Evolutionary conservation across 768 basidiomycete genomes (phyloP), one percentile per base, ranked within the genome.

Genomic region (Dictyophora rubrovolvata): DNA sequence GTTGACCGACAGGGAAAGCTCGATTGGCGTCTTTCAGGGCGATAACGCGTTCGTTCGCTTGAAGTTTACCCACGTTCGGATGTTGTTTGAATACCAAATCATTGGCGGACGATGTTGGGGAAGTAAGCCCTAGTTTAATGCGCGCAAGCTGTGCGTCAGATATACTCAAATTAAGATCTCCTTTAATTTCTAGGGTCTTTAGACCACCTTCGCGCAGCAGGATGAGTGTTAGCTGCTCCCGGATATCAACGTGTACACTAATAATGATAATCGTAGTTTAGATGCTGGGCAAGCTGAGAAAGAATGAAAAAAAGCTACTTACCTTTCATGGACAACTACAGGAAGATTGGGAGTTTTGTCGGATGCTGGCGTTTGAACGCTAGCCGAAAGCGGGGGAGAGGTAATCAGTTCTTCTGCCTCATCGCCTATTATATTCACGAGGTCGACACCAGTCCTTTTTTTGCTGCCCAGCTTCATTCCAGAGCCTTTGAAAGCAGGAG

Each of bases 391-490:
- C 69, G 0, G 74, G 69, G 17, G 79, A 2, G 80, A 79, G 16
- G 75, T 64, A 6, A 81, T 77, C 57, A 79, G 71, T 42, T 83
- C 75, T 53, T 81, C 79, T 0, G 85, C 75, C 56, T 89, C 89
- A 1, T 86, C 86, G 10, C 93, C 94, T 9, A 98, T 77, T 1
- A 90, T 89, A 67, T 93, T 90, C 46, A 94, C 70, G 20, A 96
- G 70, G 62, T 95, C 94, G 5, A 88, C 85, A 68, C 95, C 89
- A 66, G 86, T 89, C 28, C 85, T 86, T 73, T 90, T 94, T 74
- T 95, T 97, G 66, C 82, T 81, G 35, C 95, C 94, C 14, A 99
- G 80, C 66, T 98, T 97, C 95, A 99, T 97, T 22, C 95, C 95
- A 10, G 84, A 79, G 48, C 87, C 83, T 75, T 95, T 96, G 84